Evolutionary conservation across 1,284 basidiomycete genomes (phyloP).

Genomic region (Ustilago lituana): DNA sequence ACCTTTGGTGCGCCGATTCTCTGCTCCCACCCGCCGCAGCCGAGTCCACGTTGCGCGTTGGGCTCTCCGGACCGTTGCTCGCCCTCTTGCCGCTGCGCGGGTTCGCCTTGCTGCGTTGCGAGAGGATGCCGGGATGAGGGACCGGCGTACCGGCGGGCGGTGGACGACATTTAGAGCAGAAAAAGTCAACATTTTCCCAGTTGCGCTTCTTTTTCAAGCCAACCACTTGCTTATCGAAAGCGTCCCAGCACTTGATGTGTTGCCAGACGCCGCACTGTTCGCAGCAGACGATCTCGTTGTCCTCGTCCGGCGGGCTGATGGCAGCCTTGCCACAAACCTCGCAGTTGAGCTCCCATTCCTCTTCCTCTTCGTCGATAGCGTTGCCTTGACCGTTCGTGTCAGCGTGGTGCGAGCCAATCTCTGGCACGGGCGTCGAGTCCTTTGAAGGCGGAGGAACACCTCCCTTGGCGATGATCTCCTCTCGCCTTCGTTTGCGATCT

Average conservation of each 20-base stretch:
- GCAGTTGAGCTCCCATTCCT: constrained; percentile 84
- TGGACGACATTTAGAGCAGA: constrained; percentile 53
- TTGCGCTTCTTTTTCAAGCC: constrained; percentile 43
- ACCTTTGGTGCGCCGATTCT: constrained; percentile 30
- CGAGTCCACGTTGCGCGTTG: constrained; percentile 8
- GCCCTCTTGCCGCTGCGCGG: constrained; percentile 25
- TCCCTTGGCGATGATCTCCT: constrained; percentile 72
- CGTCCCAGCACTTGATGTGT: constrained; percentile 66
- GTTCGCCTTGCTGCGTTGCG: constrained; percentile 24
- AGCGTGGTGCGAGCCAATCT: too few relatives aligned
- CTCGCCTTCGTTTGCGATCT: constrained; percentile 73
- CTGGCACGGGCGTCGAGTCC: constrained; percentile 33
- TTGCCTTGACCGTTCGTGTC: constrained; percentile 6
- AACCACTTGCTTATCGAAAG: constrained; percentile 53
- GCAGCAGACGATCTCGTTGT: constrained; percentile 79
- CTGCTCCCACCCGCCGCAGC: constrained; percentile 4
- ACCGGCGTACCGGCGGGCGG: constrained; percentile 33
- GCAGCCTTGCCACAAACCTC: constrained; percentile 80
- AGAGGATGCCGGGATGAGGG: constrained; percentile 30
- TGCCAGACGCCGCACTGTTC: constrained; percentile 80
- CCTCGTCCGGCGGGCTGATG: constrained; percentile 76
- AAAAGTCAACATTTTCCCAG: constrained; percentile 59
- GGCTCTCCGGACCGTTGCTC: constrained; percentile 26
- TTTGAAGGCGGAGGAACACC: constrained; percentile 41
- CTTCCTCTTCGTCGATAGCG: constrained; percentile 65